phyloP scores from a whole-genome alignment of 805 yeast species.

The Starmerella powellii region DNA sequence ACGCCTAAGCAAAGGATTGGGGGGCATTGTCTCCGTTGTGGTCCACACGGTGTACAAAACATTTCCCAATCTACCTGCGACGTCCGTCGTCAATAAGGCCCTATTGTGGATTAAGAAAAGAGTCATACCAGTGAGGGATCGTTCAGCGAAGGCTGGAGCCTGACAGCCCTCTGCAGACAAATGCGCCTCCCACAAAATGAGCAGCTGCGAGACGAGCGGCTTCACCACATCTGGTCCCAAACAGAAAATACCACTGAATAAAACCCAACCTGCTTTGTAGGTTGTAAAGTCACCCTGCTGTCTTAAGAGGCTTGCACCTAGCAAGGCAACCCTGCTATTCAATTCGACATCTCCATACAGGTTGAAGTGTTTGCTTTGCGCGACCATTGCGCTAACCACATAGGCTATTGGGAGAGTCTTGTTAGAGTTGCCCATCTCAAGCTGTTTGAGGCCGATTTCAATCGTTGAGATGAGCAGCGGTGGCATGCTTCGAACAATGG shows the following conservation, averaged over 20 bases:
- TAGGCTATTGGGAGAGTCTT: conserved; percentile 7
- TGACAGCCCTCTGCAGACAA: conserved; percentile 31
- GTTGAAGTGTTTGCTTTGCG: conserved; percentile 8
- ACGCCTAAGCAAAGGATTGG: conserved; percentile 22
- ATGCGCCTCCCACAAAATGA: conserved; percentile 52
- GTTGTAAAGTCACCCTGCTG: conserved; percentile 3
- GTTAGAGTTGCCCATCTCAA: conserved; percentile 7
- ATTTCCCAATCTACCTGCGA: conserved; percentile 37
- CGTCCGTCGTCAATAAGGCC: conserved; percentile 33
- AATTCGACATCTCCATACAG: conserved; percentile 19
- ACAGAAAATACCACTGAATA: conserved; percentile 52
- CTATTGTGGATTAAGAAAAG: conserved; percentile 36
- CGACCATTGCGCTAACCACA: conserved; percentile 16
- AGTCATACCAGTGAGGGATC: conserved; percentile 46
- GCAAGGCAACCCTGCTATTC: conserved; percentile 8
- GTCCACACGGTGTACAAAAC: conserved; percentile 36
- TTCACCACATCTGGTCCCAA: conserved; percentile 44
- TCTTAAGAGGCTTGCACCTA: conserved; percentile 9
- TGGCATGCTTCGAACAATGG: conserved; percentile 15
- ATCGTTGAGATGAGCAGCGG: conserved; percentile 15
- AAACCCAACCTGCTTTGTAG: conserved; percentile 41
- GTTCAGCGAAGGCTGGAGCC: conserved; percentile 25
- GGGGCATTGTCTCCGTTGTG: conserved; percentile 18
- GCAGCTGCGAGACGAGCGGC: conserved; percentile 46
- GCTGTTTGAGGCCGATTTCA: conserved; percentile 12